Evolutionary conservation across 1,139 yeast species (phyloP).

Genomic region (Torulaspora pretoriensis): DNA sequence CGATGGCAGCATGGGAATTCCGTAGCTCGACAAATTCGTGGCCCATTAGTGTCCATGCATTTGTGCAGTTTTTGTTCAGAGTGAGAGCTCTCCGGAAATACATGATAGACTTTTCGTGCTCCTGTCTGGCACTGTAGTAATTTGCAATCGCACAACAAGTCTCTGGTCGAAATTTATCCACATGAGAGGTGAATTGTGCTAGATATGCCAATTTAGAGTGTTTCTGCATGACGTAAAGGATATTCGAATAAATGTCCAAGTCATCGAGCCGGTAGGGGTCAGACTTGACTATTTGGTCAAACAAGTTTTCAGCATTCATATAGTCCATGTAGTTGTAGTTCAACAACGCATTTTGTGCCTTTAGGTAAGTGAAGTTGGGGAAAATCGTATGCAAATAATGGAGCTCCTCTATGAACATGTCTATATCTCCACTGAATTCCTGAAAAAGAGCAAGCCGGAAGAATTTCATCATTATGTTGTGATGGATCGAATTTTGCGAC

Average conservation of each 20-base stretch:
- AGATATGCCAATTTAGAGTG: slow-evolving; percentile 76
- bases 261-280: slow-evolving; percentile 91
- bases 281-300: slow-evolving; percentile 65
- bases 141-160: slow-evolving; percentile 94
- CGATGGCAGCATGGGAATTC: slow-evolving; percentile 96
- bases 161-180: slow-evolving; percentile 88
- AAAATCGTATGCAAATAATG: slow-evolving; percentile 48
- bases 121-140: slow-evolving; percentile 85
- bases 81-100: slow-evolving; percentile 87
- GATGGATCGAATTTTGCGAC: slow-evolving; percentile 18
- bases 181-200: slow-evolving; percentile 78
- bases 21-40: slow-evolving; percentile 96
- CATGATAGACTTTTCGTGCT: slow-evolving; percentile 91
- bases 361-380: slow-evolving; percentile 70
- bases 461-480: slow-evolving; percentile 56
- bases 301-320: slow-evolving; percentile 68
- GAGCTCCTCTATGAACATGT: slow-evolving; percentile 48
- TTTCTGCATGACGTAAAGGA: slow-evolving; percentile 90
- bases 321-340: slow-evolving; percentile 81
- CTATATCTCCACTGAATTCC: slow-evolving; percentile 71
- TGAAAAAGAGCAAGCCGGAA: slow-evolving; percentile 70
- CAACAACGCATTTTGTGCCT: slow-evolving; percentile 74
- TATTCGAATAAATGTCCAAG: slow-evolving; percentile 86
- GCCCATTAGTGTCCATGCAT: slow-evolving; percentile 99
- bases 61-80: slow-evolving; percentile 70